These are phyloP conservation scores for Polyplosphaeria fusca DNA, from an alignment of 495 filamentous ascomycete species.

Conservation along the genomic window DNA sequence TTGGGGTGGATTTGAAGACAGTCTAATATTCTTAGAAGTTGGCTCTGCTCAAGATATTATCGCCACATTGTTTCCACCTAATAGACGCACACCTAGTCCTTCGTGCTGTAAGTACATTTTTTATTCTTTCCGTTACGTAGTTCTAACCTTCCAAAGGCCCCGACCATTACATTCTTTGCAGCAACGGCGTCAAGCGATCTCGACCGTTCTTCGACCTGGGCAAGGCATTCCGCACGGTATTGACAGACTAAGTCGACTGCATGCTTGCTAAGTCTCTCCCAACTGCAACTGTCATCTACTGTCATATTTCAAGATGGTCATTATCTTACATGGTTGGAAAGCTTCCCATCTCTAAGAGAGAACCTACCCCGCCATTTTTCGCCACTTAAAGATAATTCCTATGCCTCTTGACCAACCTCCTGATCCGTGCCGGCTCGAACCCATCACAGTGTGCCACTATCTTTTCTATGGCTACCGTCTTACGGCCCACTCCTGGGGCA, in stretches of 20 bases:
- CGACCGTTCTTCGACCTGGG: background rate
- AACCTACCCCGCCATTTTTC: background rate
- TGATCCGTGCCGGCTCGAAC: background rate
- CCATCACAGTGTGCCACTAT: background rate
- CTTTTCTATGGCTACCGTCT: background rate
- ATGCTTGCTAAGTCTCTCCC: background rate
- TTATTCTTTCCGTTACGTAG: too few species aligned
- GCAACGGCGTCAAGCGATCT: background rate
- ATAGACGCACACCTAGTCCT: too few species aligned
- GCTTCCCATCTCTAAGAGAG: background rate
- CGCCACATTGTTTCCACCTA: too few species aligned
- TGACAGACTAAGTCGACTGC: background rate
- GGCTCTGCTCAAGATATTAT: too few species aligned
- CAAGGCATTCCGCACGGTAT: background rate
- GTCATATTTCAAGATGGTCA: background rate
- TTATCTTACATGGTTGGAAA: background rate
- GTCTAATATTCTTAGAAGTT: too few species aligned
- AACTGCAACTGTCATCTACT: background rate
- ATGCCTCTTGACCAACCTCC: background rate
- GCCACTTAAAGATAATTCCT: background rate
- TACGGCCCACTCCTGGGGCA: background rate
- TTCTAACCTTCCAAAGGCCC: too few species aligned
- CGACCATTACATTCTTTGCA: too few species aligned
- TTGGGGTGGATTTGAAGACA: too few species aligned
- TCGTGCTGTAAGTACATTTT: too few species aligned